Base-by-base conservation (phyloP, 2,329 filamentous ascomycete species). In the Mycogone perniciosa region DNA sequence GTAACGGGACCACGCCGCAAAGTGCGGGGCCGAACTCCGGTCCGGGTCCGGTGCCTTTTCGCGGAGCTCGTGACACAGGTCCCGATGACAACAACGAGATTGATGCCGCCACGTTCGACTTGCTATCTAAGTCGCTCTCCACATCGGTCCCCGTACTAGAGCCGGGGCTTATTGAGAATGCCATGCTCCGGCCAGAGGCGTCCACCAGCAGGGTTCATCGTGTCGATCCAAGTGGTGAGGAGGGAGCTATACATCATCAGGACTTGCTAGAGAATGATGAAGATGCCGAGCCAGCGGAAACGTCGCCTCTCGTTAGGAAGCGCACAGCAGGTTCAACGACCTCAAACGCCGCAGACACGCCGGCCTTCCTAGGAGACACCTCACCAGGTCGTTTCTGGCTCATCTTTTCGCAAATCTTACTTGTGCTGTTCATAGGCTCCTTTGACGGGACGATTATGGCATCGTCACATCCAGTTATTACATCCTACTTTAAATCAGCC, bases 401-500 rank as follows among this genome's bases (percentile, higher is more conserved):
- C 54, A 79, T 86, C 50, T 87, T 86, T 61, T 57, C 68, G 5
- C 77, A 78, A 46, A 72, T 86, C 43, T 67, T 85, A 54, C 62
- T 76, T n/a, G 73, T 74, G 4, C 79, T 80, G 60, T 79, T 84
- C 55, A 71, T 83, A 11, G 70, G 72, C 33, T 82, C 75, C 63
- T 91, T 92, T 62, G 88, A 92, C 70, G 78, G 80, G 8, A 92
- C 87, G 4, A 79, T 92, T 57, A 90, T 92, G 86, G 86, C 86
- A 4, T 89, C 86, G 2, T 85, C 79, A 39, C 88, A 93, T 65
- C 87, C 88, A 0, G 85, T 88, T 51, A 89, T 92, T 54, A 90
- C 87, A 0, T 89, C 86, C 1, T 82, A 91, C 65, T 92, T 92
- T 66, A 72, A 83, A 54, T 80, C 85, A 44, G 87, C 86, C 31